Evolutionary conservation across 352 stramenopile genomes (phyloP), one percentile per base, ranked within the genome.

Genomic region (Phytophthora pisi): DNA sequence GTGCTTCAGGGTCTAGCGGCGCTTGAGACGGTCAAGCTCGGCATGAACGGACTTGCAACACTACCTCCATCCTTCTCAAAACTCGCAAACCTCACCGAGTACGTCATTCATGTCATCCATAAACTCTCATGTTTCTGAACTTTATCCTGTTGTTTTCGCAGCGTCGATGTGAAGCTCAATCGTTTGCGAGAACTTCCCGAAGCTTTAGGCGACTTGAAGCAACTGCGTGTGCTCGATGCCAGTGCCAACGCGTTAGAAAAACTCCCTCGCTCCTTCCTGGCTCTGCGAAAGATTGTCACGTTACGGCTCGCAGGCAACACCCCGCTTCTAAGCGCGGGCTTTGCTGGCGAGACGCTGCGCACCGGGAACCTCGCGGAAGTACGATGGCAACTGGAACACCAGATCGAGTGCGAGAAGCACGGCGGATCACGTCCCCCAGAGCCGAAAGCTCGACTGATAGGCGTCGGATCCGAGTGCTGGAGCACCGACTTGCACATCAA

Each of bases 101-200:
- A 77, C 28, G 79, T 5, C 45, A 36, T 11, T 9, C 49, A 30
- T 7, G 16, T 46, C 26, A 46, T 43, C 38, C 38, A 9, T 45
- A 0, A 18, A 45, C 13, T 45, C 13, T 45, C 4, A 4, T 8
- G 31, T 24, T 45, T 18, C 30, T 31, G 60, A 1, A 55, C 13
- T 40, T 24, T 58, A 8, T 52, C 30, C 1, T 18, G 8, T 24
- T 4, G 5, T 24, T 50, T 52, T 51, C 51, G 5, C 5, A 53
- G 81, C 24, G 64, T 92, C 24, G 86, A 94, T 62, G 51, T 92
- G 16, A 94, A 92, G 56, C 66, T 92, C 26, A 94, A 94, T 71
- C 81, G 81, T 0, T 70, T 94, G 47, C 60, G 69, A 61, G 45
- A 61, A 15, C 57, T 94, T 0, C 82, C 82, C 0, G 58, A 74